Evolutionary conservation across 768 basidiomycete species (phyloP), one percentile per base, ranked within the genome.

Genomic region (Serendipita sp.): DNA sequence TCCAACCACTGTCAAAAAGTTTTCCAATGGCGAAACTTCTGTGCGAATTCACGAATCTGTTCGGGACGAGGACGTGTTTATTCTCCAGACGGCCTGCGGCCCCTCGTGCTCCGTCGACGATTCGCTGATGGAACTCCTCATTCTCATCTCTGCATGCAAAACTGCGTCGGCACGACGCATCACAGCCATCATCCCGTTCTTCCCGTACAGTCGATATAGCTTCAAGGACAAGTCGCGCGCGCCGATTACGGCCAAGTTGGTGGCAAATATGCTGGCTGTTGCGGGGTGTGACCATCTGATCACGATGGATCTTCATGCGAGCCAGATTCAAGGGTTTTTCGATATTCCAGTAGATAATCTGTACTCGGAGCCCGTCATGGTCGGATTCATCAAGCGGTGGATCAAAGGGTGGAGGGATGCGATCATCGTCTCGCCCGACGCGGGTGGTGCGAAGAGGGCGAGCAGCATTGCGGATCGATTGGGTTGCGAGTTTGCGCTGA

Each of bases 261-360:
- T 98, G 53, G 94, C 95, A 24, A 98, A 96, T 74, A 98, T 98
- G 95, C 78, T 99, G 64, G 86, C 84, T 45, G 90, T 96, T 51
- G 94, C 96, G 7, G 95, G 95, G 24, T 96, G 93, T 71, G 95
- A 98, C 74, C 95, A 98, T 71, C 87, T 99, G 69, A 97, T 99
- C 68, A 97, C 95, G n/a, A 95, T 98, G 88, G 94, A 98, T 72
- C 76, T 98, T 60, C 95, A 97, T 70, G 94, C 95, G 43, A 88
- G 88, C 69, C 95, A 98, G 76, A 98, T 97, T 64, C 95, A 98
- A 71, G 95, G 95, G 4, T 98, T 98, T 78, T 98, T 98, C 72
- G 93, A 97, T 72, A 91, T 98, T 67, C 95, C 95, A 7, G 94
- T 96, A 28, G 95, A 98, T 76, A 98, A 98, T 72, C 78, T 98